A percentile compares a stretch with the other conserved stretches of the same genome.
phyloP scores from a whole-genome alignment of 1,284 basidiomycete genomes.

The Cryptococcus hybrid region DNA sequence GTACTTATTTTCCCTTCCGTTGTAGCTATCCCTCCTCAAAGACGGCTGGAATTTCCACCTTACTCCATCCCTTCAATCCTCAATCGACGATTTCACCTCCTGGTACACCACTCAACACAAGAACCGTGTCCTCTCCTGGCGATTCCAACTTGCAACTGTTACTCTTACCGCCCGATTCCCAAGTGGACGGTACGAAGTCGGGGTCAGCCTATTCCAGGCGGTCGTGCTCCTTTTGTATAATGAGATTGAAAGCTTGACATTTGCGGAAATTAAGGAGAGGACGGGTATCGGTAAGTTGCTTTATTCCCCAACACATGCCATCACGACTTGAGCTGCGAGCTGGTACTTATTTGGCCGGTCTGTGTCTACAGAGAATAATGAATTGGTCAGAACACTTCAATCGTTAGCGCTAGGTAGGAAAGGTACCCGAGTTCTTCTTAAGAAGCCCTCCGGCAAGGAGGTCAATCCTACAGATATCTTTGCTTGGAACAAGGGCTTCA shows the following conservation, averaged over 20 bases:
- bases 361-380: constrained; percentile 59
- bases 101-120: constrained; percentile 77
- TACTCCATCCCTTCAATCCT: constrained; percentile 62
- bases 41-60: constrained; percentile 45
- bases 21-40: constrained; percentile 35
- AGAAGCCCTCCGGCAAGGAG: constrained; percentile 75
- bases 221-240: constrained; percentile 91
- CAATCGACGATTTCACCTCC: constrained; percentile 60
- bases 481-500: constrained; percentile 77
- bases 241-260: constrained; percentile 58
- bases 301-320: neutral
- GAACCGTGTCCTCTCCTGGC: constrained; percentile 72
- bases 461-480: constrained; percentile 77
- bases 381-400: constrained; percentile 81
- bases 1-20: too few relatives aligned
- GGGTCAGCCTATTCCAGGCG: constrained; percentile 87
- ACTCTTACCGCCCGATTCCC: constrained; percentile 69
- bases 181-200: constrained; percentile 75
- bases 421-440: constrained; percentile 69
- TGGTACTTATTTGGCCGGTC: neutral
- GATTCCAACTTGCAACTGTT: constrained; percentile 76
- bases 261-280: constrained; percentile 65
- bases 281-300: constrained; percentile 69
- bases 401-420: constrained; percentile 89
- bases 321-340: neutral